Evolutionary conservation across 768 basidiomycete genomes (phyloP).

Genomic region (Trametes coccinea): DNA sequence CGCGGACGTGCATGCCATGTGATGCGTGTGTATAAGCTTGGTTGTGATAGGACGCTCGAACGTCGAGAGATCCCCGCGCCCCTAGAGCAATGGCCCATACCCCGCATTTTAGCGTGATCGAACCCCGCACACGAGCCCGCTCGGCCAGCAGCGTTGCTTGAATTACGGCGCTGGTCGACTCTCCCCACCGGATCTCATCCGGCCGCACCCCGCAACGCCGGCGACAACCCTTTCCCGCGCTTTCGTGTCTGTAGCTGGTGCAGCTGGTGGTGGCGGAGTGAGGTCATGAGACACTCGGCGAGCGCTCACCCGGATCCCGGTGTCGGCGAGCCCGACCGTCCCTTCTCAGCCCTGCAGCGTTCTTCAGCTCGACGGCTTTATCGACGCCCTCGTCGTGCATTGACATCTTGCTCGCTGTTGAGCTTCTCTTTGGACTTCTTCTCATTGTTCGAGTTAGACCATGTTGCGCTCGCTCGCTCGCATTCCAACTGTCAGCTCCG

Average conservation of each 20-base stretch:
- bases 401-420: neutral
- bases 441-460: neutral
- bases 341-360: neutral
- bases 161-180: too few relatives aligned
- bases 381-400: neutral
- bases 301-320: conserved; percentile 12
- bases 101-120: conserved; percentile 2
- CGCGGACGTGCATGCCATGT: too few relatives aligned
- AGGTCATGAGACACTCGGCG: conserved; percentile 9
- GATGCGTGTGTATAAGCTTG: too few relatives aligned
- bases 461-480: conserved; percentile 13
- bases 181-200: conserved; percentile 12
- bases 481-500: neutral
- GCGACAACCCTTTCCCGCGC: neutral
- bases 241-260: neutral
- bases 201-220: neutral
- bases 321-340: neutral
- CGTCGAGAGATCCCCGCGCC: neutral
- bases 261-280: neutral
- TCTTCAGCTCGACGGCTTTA: neutral
- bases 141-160: neutral
- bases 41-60: too few relatives aligned
- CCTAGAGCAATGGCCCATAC: neutral
- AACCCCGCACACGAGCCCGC: neutral
- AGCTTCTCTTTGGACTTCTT: neutral